Evolutionary conservation across 1,284 basidiomycete genomes (phyloP), one percentile per base, ranked within the genome.

Genomic region (Ceratobasidium sp.): DNA sequence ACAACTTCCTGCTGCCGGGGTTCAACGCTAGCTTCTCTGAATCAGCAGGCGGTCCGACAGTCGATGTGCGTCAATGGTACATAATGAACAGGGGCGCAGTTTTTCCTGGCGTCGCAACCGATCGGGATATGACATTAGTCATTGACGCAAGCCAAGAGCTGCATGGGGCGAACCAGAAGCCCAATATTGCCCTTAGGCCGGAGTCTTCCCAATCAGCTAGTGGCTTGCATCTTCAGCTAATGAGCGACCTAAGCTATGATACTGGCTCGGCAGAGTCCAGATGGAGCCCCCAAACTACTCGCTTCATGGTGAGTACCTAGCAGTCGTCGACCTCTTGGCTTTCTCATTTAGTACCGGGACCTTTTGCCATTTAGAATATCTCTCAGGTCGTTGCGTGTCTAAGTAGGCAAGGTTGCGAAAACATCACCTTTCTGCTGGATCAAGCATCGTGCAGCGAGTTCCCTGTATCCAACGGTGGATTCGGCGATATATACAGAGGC

Each of bases 1-100:
- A 89, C 46, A 92, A 89, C 69, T 91, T 93, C 90, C 91, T 94
- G 91, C 93, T 94, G 91, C 93, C 93, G 65, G 93, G 93, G 90
- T 93, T 77, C 48, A 69, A 44, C 15, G 67, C 67, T 20, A 70
- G 56, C 33, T 57, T 70, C n/a, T 6, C 67, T 10, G 67, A 70
- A 33, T 42, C 52, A 13, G 67, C 23, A 9, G 54, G 67, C n/a
- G 56, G 42, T n/a, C 54, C 67, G 2, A 38, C 50, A 10, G 28
- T 13, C 13, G 67, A 57, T 23, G 23, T 57, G 67, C 48, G 67
- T 13, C 26, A 68, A 15, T 68, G 66, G 66, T 68, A 70, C 38
- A n/a, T n/a, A 13, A 40, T 50, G 50, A 44, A 44, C 62, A 20
- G 40, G 15, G 42, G 42, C 7, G 42, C 40, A 20, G 33, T 59